A percentile compares a stretch with the other conserved stretches of the same genome.
These are phyloP conservation scores for Pelargonium australe DNA, from an alignment of 441 rosid species.

Conservation along the genomic window DNA sequence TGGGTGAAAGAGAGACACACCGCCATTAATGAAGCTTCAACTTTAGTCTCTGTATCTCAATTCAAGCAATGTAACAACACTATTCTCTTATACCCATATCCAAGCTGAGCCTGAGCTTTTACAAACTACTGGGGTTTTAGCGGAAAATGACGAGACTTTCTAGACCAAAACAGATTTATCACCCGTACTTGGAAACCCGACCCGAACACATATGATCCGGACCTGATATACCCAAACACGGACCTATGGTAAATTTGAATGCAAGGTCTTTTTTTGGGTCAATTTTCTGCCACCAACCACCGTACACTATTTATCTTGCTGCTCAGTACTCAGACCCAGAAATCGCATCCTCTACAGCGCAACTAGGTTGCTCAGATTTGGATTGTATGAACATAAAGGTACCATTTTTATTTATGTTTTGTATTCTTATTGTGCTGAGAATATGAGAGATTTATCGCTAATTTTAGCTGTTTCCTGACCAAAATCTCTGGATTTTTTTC, in stretches of 20 bases:
- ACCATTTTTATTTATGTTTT: slow-evolving; percentile 2
- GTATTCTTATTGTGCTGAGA: background rate
- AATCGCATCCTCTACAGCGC: background rate
- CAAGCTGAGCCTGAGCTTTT: slow-evolving; percentile 3
- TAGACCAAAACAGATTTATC: background rate
- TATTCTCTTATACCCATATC: background rate
- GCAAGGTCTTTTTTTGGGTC: too few species aligned
- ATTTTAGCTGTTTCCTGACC: background rate
- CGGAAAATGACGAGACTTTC: background rate
- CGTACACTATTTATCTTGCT: background rate
- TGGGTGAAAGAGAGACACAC: slow-evolving; percentile 53
- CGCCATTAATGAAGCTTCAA: slow-evolving; percentile 35
- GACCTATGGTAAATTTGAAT: background rate
- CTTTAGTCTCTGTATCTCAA: background rate
- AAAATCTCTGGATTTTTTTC: background rate
- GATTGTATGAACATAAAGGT: background rate
- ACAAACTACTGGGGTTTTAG: slow-evolving; percentile 7
- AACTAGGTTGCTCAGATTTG: background rate
- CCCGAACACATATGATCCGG: background rate
- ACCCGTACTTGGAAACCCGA: background rate
- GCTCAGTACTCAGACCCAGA: background rate
- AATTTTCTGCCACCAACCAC: too few species aligned
- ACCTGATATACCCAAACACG: too few species aligned
- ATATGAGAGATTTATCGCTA: background rate
- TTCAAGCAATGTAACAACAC: slow-evolving; percentile 2